Evolutionary conservation across 2,329 filamentous ascomycete species (phyloP).

Genomic region (Karstenula rhodostoma): DNA sequence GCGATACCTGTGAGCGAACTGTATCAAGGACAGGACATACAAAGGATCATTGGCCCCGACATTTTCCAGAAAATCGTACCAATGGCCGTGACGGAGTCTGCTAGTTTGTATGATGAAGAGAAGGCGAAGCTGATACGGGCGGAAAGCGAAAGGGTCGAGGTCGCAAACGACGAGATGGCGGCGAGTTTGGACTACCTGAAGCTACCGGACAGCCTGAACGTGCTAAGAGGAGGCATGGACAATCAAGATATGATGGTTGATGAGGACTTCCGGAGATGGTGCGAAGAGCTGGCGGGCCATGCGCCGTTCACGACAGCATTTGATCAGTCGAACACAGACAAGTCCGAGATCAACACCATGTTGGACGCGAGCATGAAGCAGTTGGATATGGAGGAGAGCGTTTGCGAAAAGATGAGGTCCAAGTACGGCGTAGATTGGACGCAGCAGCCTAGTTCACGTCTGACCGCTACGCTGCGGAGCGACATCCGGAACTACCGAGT

Average conservation of each 20-base stretch:
- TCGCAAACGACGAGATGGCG: conserved; percentile 93
- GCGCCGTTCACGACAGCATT: conserved; percentile 81
- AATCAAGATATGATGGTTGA: conserved; percentile 82
- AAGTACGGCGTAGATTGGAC: conserved; percentile 98
- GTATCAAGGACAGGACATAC: conserved; percentile 96
- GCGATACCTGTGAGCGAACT: conserved; percentile 96
- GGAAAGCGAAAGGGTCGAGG: conserved; percentile 91
- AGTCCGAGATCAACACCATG: conserved; percentile 73
- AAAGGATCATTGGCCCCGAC: conserved; percentile 94
- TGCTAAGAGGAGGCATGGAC: conserved; percentile 93
- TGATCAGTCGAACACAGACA: conserved; percentile 79
- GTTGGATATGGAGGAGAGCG: conserved; percentile 94
- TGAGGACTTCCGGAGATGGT: conserved; percentile 93
- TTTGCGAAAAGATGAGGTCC: conserved; percentile 98
- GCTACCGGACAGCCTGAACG: conserved; percentile 85
- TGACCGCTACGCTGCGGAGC: conserved; percentile 85
- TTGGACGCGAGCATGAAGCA: conserved; percentile 86
- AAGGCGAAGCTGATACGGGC: conserved; percentile 95
- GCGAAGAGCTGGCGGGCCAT: conserved; percentile 87
- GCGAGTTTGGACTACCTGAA: conserved; percentile 94
- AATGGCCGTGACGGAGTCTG: conserved; percentile 93
- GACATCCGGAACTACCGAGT: conserved; percentile 90
- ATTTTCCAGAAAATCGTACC: conserved; percentile 97
- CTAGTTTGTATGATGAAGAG: conserved; percentile 96
- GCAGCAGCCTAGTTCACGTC: conserved; percentile 89